Conservation (phyloP, 2,329 filamentous ascomycete genomes). For the Hypomyces perniciosus region DNA sequence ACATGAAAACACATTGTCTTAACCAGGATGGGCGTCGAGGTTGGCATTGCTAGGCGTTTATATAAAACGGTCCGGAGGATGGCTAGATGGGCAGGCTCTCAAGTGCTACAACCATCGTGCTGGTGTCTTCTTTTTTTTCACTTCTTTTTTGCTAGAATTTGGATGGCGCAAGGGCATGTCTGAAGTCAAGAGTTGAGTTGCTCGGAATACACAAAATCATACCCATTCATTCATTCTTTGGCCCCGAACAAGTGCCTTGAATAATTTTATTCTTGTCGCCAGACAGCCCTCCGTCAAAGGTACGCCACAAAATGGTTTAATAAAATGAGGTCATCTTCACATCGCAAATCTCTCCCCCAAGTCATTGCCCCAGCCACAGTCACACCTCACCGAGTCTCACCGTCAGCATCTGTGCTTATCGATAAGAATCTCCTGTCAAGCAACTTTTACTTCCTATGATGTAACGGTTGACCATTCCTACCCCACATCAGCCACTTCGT, state of each 20-base stretch:
- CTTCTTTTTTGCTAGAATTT: neutral
- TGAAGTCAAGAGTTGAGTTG: neutral
- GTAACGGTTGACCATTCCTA: slow-evolving; percentile 5
- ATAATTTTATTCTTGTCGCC: too few relatives aligned
- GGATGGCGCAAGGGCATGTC: neutral
- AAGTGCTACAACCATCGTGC: neutral
- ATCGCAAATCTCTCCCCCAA: too few relatives aligned
- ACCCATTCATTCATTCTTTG: neutral
- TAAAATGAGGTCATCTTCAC: too few relatives aligned
- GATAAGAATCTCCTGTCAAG: slow-evolving; percentile 8
- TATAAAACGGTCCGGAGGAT: slow-evolving; percentile 10
- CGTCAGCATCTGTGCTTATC: slow-evolving; percentile 14
- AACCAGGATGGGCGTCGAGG: slow-evolving; percentile 18
- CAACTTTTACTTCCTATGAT: slow-evolving; percentile 4
- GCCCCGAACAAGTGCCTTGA: neutral
- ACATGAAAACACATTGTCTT: slow-evolving; percentile 8
- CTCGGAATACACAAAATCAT: too few relatives aligned
- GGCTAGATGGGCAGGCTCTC: slow-evolving; percentile 6
- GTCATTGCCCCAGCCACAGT: too few relatives aligned
- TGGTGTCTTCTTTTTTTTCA: neutral
- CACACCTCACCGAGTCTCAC: neutral
- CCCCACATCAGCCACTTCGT: slow-evolving; percentile 3
- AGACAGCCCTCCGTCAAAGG: too few relatives aligned
- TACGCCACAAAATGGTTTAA: too few relatives aligned
- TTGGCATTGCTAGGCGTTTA: slow-evolving; percentile 33